A percentile compares a stretch with the other conserved stretches of the same genome.
Conservation (phyloP, 768 basidiomycete species). For the Aureoboletus auriporus region DNA sequence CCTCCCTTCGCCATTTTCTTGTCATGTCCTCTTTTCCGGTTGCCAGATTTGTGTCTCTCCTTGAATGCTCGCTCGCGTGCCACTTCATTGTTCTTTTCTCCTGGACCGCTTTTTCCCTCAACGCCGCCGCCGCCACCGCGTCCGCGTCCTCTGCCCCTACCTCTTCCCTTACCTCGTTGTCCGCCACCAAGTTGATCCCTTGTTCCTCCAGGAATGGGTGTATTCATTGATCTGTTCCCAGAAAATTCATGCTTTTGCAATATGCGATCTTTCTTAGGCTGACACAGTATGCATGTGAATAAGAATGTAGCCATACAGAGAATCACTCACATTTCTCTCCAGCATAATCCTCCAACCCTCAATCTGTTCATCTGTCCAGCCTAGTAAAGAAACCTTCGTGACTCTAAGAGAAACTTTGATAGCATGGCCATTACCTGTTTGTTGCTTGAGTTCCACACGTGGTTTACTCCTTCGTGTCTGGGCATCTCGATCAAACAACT, state of each 20-base stretch:
- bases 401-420: background rate
- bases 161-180: slow-evolving; percentile 13
- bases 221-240: slow-evolving; percentile 45
- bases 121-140: slow-evolving; percentile 33
- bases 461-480: slow-evolving; percentile 67
- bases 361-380: slow-evolving; percentile 80
- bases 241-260: slow-evolving; percentile 73
- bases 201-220: background rate
- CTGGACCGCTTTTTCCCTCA: slow-evolving; percentile 28
- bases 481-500: slow-evolving; percentile 73
- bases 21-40: slow-evolving; percentile 81
- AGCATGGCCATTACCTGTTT: slow-evolving; percentile 50
- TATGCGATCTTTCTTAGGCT: slow-evolving; percentile 76
- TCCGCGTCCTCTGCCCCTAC: slow-evolving; percentile 17
- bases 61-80: slow-evolving; percentile 66
- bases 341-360: slow-evolving; percentile 92
- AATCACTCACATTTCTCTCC: slow-evolving; percentile 71
- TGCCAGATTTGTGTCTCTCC: slow-evolving; percentile 77
- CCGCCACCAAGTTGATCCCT: slow-evolving; percentile 8
- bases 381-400: slow-evolving; percentile 28
- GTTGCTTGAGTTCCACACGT: slow-evolving; percentile 58
- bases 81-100: slow-evolving; percentile 35
- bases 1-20: slow-evolving; percentile 79
- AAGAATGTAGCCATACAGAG: slow-evolving; percentile 4
- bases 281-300: slow-evolving; percentile 7